Conservation (phyloP, 1,284 basidiomycete species). For the Mycena citricolor region DNA sequence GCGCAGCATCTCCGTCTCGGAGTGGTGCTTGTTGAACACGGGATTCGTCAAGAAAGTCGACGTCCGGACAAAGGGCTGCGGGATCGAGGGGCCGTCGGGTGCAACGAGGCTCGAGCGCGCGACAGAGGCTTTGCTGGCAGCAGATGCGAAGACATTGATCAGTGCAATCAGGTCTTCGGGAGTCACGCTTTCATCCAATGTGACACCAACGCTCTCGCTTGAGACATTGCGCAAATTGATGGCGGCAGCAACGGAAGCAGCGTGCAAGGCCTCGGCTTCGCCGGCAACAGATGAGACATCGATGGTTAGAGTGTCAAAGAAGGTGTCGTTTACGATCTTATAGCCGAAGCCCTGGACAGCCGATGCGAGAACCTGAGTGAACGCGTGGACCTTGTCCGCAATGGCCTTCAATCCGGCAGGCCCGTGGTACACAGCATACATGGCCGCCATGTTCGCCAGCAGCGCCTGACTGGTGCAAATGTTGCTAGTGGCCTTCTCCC, state of each 20-base stretch:
- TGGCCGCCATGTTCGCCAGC: conserved; percentile 95
- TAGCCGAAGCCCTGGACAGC: conserved; percentile 76
- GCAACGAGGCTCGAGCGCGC: conserved; percentile 44
- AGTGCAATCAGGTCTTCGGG: conserved; percentile 74
- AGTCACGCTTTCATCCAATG: conserved; percentile 90
- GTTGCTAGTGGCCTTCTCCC: conserved; percentile 94
- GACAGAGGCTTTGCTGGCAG: conserved; percentile 44
- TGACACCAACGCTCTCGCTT: conserved; percentile 79
- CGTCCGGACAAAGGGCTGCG: conserved; percentile 63
- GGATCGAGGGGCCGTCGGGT: conserved; percentile 44
- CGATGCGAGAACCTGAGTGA: conserved; percentile 78
- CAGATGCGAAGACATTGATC: conserved; percentile 79
- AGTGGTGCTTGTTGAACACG: conserved; percentile 94
- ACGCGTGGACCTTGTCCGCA: conserved; percentile 88
- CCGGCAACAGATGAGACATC: conserved; percentile 65
- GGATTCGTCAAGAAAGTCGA: conserved; percentile 82
- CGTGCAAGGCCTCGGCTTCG: conserved; percentile 69
- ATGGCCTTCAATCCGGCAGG: conserved; percentile 85
- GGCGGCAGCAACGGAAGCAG: conserved; percentile 60
- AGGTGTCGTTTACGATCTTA: conserved; percentile 60
- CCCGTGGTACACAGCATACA: conserved; percentile 98
- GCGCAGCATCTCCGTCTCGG: conserved; percentile 96
- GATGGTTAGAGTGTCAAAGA: conserved; percentile 95
- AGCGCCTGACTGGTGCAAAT: conserved; percentile 94
- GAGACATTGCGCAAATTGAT: conserved; percentile 89